A percentile compares a stretch with the other conserved stretches of the same genome.
These are phyloP conservation scores for Acacia pycnantha DNA, from an alignment of 331 rosid species.

Conservation along the genomic window DNA sequence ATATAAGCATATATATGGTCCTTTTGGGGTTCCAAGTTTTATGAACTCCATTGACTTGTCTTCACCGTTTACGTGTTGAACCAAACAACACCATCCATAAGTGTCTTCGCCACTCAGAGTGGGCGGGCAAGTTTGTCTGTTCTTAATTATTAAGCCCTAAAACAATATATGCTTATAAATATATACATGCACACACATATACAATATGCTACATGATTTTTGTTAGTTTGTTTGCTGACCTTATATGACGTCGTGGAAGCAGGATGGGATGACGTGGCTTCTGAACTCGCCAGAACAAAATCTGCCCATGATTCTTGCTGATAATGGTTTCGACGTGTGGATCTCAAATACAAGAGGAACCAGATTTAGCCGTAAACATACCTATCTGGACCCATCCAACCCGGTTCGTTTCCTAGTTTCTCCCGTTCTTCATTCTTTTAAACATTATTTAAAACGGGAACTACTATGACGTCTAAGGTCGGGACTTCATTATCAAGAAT, in stretches of 20 bases:
- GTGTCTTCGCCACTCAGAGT: not conserved
- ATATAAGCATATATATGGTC: not conserved
- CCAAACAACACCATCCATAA: not conserved
- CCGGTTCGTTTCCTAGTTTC: constrained; percentile 30
- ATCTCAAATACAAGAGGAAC: constrained; percentile 88
- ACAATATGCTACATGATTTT: not conserved
- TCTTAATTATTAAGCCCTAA: not conserved
- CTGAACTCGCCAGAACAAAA: constrained; percentile 67
- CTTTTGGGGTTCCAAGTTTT: not conserved
- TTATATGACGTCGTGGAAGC: constrained; percentile 2
- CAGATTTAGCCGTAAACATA: constrained; percentile 64
- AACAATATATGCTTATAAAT: not conserved
- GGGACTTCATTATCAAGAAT: no score
- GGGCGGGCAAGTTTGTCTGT: constrained; percentile 27
- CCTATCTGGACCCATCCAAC: constrained; percentile 41
- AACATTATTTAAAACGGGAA: no score
- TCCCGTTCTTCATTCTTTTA: not conserved
- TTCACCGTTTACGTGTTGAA: not conserved
- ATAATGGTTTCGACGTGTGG: constrained; percentile 85
- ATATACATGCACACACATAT: not conserved
- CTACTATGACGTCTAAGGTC: no score
- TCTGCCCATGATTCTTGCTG: constrained; percentile 79
- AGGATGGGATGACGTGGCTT: constrained; percentile 87
- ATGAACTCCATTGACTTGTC: not conserved
- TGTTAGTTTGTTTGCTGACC: constrained; percentile 7